These are phyloP conservation scores for Crepidotus variabilis DNA, from an alignment of 768 basidiomycete genomes.

Conservation along the genomic window DNA sequence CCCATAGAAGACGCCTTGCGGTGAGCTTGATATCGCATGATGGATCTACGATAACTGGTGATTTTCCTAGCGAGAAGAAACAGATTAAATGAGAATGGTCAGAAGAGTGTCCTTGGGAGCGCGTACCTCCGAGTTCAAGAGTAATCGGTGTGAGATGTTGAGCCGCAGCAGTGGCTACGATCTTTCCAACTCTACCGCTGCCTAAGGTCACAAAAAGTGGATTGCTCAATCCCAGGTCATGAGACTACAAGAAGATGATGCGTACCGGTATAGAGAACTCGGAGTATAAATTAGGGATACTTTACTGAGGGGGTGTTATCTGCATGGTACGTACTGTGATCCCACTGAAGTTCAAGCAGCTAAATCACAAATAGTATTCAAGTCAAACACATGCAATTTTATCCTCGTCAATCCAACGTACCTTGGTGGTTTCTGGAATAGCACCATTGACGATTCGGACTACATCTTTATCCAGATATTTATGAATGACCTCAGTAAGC, in stretches of 20 bases:
- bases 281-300: too few relatives aligned
- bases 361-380: too few relatives aligned
- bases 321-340: conserved; percentile 40
- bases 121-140: conserved; percentile 35
- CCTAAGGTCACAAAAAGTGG: conserved; percentile 36
- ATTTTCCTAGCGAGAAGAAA: conserved; percentile 46
- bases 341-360: conserved; percentile 71
- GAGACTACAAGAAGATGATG: not conserved
- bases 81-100: too few relatives aligned
- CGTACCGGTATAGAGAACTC: conserved; percentile 67
- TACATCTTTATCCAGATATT: conserved; percentile 70
- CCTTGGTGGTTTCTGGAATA: conserved; percentile 58
- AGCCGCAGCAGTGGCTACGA: conserved; percentile 73
- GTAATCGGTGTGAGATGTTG: conserved; percentile 69
- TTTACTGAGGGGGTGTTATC: too few relatives aligned
- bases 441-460: conserved; percentile 67
- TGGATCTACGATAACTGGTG: conserved; percentile 72
- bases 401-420: conserved; percentile 12
- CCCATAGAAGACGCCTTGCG: conserved; percentile 77
- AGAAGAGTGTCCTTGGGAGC: too few relatives aligned
- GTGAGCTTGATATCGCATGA: conserved; percentile 60
- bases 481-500: conserved; percentile 62
- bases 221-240: too few relatives aligned
- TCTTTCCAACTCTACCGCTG: conserved; percentile 53
- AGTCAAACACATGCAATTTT: too few relatives aligned